phyloP scores from a whole-genome alignment of 1,284 basidiomycete genomes.

The Apiotrichum gamsii region DNA sequence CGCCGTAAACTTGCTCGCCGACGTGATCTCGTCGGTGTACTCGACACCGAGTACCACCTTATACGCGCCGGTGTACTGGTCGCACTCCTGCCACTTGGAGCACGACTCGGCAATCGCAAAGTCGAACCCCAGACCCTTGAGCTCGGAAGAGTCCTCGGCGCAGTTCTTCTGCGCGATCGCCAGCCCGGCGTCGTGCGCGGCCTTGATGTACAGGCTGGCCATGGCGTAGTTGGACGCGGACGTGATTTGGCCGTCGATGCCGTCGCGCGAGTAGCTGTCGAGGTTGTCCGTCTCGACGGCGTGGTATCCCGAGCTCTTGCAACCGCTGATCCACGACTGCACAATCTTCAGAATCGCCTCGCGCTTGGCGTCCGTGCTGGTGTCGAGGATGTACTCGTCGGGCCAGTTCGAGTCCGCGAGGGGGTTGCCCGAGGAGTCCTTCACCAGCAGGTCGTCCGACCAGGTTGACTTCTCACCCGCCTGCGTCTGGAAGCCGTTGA shows the following conservation, averaged over 20 bases:
- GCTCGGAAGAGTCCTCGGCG: background rate
- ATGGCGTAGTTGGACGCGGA: background rate
- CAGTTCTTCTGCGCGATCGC: conserved; percentile 1
- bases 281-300: conserved; percentile 1
- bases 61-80: background rate
- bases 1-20: background rate
- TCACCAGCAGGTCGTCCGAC: background rate
- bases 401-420: conserved; percentile 1
- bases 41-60: conserved; percentile 1
- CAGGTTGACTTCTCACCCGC: background rate
- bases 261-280: background rate
- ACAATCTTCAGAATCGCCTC: background rate
- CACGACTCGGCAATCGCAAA: conserved; percentile 1
- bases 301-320: background rate
- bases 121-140: conserved; percentile 1
- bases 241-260: background rate
- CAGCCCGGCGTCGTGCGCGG: background rate
- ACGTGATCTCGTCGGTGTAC: background rate
- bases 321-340: background rate
- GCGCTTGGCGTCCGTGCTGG: background rate
- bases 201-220: conserved; percentile 1
- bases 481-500: conserved; percentile 4
- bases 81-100: background rate
- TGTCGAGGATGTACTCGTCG: conserved; percentile 1
- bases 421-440: background rate